Evolutionary conservation across 139 green algal genomes (phyloP), one percentile per base, ranked within the genome.

Genomic region (Haematococcus lacustris): DNA sequence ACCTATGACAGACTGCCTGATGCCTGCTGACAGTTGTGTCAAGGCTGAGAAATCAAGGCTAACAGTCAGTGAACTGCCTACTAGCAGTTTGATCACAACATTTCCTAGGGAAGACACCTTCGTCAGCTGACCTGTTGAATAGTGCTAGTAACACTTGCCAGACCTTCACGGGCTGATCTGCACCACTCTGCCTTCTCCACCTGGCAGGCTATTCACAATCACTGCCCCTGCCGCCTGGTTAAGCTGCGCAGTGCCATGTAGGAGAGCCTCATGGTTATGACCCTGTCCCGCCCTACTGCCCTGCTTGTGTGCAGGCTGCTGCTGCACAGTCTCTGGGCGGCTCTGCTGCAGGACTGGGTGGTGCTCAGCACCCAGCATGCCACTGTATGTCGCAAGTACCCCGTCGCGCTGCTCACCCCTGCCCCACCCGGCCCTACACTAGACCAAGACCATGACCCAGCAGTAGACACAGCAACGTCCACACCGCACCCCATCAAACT

Each of bases 341-440:
- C 74, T 13, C 68, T 91, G 68, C 71, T 94, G 21, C 71, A 86
- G 38, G 88, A 94, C 75, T 78, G 81, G 38, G 80, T 71, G 2
- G 76, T 87, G 32, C 68, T 92, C 30, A 71, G 38, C 71, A 81
- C 75, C 0, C 82, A 86, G 59, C 76, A 72, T 1, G 65, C 76
- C 1, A 51, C 32, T 3, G 81, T 90, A 21, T 39, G 73, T 4
- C 47, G 68, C 2, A 57, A 61, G 9, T 86, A 90, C 79, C 75
- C 62, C 3, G 79, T 78, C 30, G 70, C 71, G 41, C 79, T 91
- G 17, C 82, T 87, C 37, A 62, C 66, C 1, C 40, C 71, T n/a
- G 53, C 40, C 13, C 13, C 47, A 57, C 47, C 47, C 47, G n/a
- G n/a, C n/a, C n/a, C n/a, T n/a, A n/a, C n/a, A n/a, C n/a, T n/a